Evolutionary conservation across 495 filamentous ascomycete species (phyloP), one percentile per base, ranked within the genome.

Genomic region (Copromyces sp.): DNA sequence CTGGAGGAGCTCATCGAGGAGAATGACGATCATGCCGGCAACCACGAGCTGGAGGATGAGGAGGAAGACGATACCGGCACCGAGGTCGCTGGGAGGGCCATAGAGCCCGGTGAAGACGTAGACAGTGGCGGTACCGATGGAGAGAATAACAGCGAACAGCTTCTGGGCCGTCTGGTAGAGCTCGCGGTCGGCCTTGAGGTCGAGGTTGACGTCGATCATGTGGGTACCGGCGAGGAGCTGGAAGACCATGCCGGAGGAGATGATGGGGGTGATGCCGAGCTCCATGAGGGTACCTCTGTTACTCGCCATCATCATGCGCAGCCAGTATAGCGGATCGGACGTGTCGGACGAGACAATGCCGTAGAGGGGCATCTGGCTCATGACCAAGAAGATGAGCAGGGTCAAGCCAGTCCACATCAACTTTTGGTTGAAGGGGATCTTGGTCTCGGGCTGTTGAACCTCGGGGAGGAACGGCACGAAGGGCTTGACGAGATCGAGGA

Each of bases 191-290:
- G 94, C 94, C 87, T 99, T 98, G 82, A 99, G 90, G 87, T 99
- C 95, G 71, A 97, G 91, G 88, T 98, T 97, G 86, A 98, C 94
- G 84, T 99, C 96, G 84, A 99, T 98, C 84, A 98, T 89, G 87
- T 99, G 96, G 85, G 96, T 99, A 83, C 96, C 96, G 79, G 95
- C 95, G 73, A 98, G 93, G 79, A 98, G 94, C 89, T 99, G 95
- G 89, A 99, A 99, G 77, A 99, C 93, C 96, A 98, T 99, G 84
- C 96, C 96, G 40, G 96, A 98, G 73, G 95, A 97, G 84, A 99
- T 98, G 83, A 99, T 98, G 71, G 96, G 96, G 39, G 94, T 96
- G 79, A 98, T 99, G 86, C 96, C 96, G 86, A 99, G 82, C 79
- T 99, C 96, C 96, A 99, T 99, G 81, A 99, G 81, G 39, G 96